A percentile compares a stretch with the other conserved stretches of the same genome.
Evolutionary conservation across 208 protist species (phyloP).

Genomic region (Crithidia fasciculata): DNA sequence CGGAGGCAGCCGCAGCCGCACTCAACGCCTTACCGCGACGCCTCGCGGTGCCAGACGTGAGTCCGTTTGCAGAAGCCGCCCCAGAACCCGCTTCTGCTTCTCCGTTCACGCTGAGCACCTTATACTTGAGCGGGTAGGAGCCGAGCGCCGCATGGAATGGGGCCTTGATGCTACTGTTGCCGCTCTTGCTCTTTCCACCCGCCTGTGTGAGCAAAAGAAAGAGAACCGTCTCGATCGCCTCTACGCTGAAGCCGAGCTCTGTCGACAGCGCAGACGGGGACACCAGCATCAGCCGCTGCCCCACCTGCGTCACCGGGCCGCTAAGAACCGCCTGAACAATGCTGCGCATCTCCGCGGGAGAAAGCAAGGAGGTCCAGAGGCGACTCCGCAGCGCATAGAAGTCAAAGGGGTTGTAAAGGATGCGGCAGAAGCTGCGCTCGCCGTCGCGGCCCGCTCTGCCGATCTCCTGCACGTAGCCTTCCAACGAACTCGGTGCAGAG

Average conservation of each 20-base stretch:
- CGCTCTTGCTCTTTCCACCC: not conserved
- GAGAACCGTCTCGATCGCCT: conserved; percentile 82
- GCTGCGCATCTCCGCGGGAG: conserved; percentile 56
- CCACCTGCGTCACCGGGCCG: conserved; percentile 46
- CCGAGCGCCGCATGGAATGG: conserved; percentile 54
- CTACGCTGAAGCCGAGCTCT: conserved; percentile 65
- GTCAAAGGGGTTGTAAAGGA: conserved; percentile 94
- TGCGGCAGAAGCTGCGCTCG: conserved; percentile 57
- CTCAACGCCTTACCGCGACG: conserved; percentile 13
- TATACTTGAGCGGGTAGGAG: conserved; percentile 53
- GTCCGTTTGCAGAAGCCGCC: not conserved
- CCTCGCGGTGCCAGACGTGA: conserved; percentile 3
- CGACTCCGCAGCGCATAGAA: conserved; percentile 93
- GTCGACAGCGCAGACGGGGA: conserved; percentile 56
- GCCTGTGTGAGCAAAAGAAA: conserved; percentile 60
- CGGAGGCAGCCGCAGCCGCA: conserved; percentile 3
- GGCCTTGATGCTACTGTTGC: not conserved
- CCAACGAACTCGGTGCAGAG: conserved; percentile 94
- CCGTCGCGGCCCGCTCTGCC: conserved; percentile 97
- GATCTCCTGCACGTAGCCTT: conserved; percentile 98
- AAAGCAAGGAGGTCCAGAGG: conserved; percentile 56
- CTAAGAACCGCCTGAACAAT: conserved; percentile 61
- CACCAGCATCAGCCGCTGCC: conserved; percentile 65
- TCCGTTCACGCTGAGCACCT: conserved; percentile 29
- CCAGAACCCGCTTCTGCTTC: not conserved